phyloP scores from a whole-genome alignment of 2,329 filamentous ascomycete species.

The Trichophyton equinum region DNA sequence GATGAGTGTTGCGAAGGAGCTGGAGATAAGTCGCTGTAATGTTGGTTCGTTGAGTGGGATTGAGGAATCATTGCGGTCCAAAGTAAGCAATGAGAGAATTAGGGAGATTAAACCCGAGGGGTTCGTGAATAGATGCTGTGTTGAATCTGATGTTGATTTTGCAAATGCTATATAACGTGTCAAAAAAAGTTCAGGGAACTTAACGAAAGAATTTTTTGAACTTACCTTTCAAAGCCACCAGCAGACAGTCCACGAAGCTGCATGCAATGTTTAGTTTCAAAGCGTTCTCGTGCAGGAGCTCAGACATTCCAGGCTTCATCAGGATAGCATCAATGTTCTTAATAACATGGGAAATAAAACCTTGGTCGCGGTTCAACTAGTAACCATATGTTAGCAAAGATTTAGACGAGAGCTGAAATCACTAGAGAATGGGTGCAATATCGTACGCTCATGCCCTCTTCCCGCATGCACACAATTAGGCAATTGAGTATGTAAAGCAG shows the following conservation, averaged over 20 bases:
- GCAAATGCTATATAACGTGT: slow-evolving; percentile 11
- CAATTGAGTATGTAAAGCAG: slow-evolving; percentile 60
- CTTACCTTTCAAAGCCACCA: slow-evolving; percentile 44
- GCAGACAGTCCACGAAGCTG: slow-evolving; percentile 46
- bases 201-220: neutral
- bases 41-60: slow-evolving; percentile 13
- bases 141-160: slow-evolving; percentile 13
- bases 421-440: neutral
- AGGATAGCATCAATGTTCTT: slow-evolving; percentile 49
- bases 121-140: slow-evolving; percentile 22
- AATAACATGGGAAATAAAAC: slow-evolving; percentile 35
- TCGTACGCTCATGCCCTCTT: slow-evolving; percentile 28
- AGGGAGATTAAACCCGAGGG: slow-evolving; percentile 25
- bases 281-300: slow-evolving; percentile 32
- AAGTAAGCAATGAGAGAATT: slow-evolving; percentile 26
- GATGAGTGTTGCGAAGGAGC: slow-evolving; percentile 37
- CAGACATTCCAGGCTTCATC: slow-evolving; percentile 43
- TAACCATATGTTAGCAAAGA: slow-evolving; percentile 14
- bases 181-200: neutral
- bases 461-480: slow-evolving; percentile 49
- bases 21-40: slow-evolving; percentile 29
- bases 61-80: slow-evolving; percentile 15
- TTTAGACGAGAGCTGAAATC: neutral
- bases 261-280: slow-evolving; percentile 41
- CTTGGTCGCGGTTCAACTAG: slow-evolving; percentile 22